phyloP scores from a whole-genome alignment of 352 stramenopile species.

The Phytopythium chamaehyphon region DNA sequence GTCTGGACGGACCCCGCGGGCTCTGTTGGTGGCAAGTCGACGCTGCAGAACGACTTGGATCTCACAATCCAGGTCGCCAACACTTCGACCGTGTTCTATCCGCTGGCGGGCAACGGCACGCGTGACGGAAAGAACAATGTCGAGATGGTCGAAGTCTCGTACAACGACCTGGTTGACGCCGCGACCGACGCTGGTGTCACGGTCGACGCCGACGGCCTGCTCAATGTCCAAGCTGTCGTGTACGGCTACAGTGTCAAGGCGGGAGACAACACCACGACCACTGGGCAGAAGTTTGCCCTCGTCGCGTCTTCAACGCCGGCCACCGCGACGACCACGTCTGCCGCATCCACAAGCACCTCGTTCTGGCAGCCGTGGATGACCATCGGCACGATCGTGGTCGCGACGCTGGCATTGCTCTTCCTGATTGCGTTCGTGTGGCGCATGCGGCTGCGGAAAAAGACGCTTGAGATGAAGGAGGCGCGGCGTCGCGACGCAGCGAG shows the following conservation, averaged over 20 bases:
- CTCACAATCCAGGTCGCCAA: constrained; percentile 51
- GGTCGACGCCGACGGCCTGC: constrained; percentile 21
- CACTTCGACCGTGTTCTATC: constrained; percentile 50
- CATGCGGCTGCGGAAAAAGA: constrained; percentile 24
- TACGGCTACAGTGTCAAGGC: constrained; percentile 63
- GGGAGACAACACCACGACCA: constrained; percentile 31
- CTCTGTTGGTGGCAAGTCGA: constrained; percentile 39
- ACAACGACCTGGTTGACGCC: constrained; percentile 31
- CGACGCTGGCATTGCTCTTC: constrained; percentile 45
- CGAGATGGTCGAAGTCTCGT: constrained; percentile 72
- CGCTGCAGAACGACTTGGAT: constrained; percentile 72
- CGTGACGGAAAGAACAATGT: constrained; percentile 72
- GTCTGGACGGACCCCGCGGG: constrained; percentile 71
- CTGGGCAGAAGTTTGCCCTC: constrained; percentile 62
- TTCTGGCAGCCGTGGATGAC: constrained; percentile 84
- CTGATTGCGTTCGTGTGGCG: constrained; percentile 50
- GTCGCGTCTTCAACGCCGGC: constrained; percentile 72
- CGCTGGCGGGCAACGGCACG: constrained; percentile 52
- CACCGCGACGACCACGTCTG: constrained; percentile 24
- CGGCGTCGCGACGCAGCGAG: constrained; percentile 6
- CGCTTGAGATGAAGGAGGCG: constrained; percentile 18
- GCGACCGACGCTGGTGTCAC: constrained; percentile 23
- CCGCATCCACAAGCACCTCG: neutral
- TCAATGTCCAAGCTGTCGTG: constrained; percentile 64
- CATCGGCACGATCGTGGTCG: constrained; percentile 48